Evolutionary conservation across 129 eudicot species (phyloP).

Genomic region (Tanacetum coccineum): DNA sequence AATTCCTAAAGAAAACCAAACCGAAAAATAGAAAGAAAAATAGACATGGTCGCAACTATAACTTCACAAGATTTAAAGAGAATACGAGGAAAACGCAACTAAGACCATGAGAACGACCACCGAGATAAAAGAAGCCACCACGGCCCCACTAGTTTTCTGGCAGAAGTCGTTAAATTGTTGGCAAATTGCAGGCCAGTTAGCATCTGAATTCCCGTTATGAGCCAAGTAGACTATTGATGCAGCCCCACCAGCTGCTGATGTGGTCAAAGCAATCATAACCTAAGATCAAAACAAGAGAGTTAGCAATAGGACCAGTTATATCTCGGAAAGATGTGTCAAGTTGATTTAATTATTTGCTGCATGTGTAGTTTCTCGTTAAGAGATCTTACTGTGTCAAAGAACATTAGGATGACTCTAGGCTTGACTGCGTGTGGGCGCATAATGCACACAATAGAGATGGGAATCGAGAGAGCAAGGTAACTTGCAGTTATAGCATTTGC

Average conservation of each 20-base stretch:
- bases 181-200: conserved; percentile 85
- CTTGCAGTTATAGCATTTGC: conserved; percentile 56
- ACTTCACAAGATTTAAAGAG: conserved; percentile 31
- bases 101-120: conserved; percentile 47
- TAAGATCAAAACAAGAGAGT: conserved; percentile 15
- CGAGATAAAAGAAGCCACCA: conserved; percentile 66
- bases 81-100: conserved; percentile 54
- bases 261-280: conserved; percentile 60
- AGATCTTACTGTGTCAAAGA: conserved; percentile 54
- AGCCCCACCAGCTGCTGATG: conserved; percentile 62
- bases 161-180: conserved; percentile 73
- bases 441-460: conserved; percentile 81
- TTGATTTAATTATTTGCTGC: background rate
- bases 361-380: background rate
- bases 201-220: conserved; percentile 66
- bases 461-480: conserved; percentile 64
- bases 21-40: background rate
- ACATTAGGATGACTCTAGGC: conserved; percentile 57
- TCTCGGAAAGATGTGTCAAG: background rate
- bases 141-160: conserved; percentile 58
- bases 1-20: background rate
- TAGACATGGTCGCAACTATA: background rate
- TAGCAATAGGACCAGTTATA: background rate
- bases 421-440: conserved; percentile 54
- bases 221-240: conserved; percentile 91